phyloP scores from a whole-genome alignment of 23 red algal species.

The Gracilaria caudata region DNA sequence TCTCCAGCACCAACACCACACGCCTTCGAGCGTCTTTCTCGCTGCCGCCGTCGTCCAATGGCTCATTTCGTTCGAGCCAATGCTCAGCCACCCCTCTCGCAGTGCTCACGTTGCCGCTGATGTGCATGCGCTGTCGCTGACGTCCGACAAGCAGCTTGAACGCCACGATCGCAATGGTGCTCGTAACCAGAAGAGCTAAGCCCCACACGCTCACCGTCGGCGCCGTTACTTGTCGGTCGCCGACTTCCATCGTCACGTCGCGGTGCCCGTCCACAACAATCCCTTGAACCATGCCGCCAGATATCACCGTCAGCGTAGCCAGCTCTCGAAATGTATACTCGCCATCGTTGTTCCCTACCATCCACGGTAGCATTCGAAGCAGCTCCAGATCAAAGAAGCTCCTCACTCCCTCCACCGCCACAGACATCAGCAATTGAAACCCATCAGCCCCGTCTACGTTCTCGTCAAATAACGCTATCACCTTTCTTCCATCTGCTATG shows the following conservation, averaged over 20 bases:
- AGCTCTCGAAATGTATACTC: background rate
- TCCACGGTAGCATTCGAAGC: background rate
- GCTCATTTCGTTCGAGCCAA: background rate
- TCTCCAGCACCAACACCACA: no score
- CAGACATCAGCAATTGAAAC: background rate
- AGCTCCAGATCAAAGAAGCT: background rate
- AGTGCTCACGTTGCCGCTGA: background rate
- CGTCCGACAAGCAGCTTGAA: background rate
- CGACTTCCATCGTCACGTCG: background rate
- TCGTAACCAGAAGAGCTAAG: background rate
- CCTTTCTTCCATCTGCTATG: background rate
- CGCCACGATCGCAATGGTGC: background rate
- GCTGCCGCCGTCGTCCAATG: background rate
- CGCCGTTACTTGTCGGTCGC: background rate
- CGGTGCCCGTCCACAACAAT: background rate
- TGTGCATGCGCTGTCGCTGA: background rate
- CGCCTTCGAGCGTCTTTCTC: no score
- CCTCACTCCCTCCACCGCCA: background rate
- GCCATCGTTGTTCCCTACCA: constrained; percentile 3
- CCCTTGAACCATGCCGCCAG: background rate
- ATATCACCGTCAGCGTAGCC: background rate
- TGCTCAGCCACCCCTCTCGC: background rate
- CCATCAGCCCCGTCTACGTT: background rate
- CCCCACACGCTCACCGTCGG: background rate
- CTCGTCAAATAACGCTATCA: background rate